Evolutionary conservation across 441 rosid genomes (phyloP), one percentile per base, ranked within the genome.

Genomic region (Monsonia emarginata): DNA sequence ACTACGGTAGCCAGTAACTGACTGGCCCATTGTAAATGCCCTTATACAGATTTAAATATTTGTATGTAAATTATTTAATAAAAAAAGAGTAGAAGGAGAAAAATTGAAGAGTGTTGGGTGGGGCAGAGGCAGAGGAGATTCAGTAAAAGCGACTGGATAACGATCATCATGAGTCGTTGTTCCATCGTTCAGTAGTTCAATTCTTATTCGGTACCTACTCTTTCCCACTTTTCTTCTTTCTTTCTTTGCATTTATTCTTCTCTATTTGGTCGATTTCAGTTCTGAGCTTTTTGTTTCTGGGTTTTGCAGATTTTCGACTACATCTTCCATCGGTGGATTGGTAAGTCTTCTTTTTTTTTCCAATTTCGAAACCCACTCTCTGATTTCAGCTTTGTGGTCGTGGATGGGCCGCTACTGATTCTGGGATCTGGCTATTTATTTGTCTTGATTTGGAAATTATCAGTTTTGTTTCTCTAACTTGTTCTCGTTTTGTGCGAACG

Each of bases 201-300:
- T 38, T 38, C 44, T 38, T 11, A 38, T 38, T 38, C 14, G 44
- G 44, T 8, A 6, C 44, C 9, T 34, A 2, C 9, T 6, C 9
- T 6, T 34, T 34, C 40, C 40, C 40, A 38, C 0, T 10, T 10
- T 10, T 11, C n/a, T 38, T n/a, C n/a, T n/a, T n/a, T n/a, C n/a
- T n/a, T n/a, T n/a, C n/a, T n/a, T n/a, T n/a, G n/a, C n/a, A 9
- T 38, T 38, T 6, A 0, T 38, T 38, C 14, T 8, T 38, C 6
- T 9, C 44, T 38, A 38, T 32, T 67, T 31, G 25, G 65, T 66
- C 46, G 31, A 68, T 44, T 2, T 64, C 42, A 10, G 46, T 32
- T 44, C 27, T 64, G 48, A 52, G 32, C 16, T 16, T 46, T 69
- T 68, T 61, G 74, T 64, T 65, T 74, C 72, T 76, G 78, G 73